phyloP scores from a whole-genome alignment of 2,329 filamentous ascomycete species.

The Gnomoniopsis smithogilvyi region DNA sequence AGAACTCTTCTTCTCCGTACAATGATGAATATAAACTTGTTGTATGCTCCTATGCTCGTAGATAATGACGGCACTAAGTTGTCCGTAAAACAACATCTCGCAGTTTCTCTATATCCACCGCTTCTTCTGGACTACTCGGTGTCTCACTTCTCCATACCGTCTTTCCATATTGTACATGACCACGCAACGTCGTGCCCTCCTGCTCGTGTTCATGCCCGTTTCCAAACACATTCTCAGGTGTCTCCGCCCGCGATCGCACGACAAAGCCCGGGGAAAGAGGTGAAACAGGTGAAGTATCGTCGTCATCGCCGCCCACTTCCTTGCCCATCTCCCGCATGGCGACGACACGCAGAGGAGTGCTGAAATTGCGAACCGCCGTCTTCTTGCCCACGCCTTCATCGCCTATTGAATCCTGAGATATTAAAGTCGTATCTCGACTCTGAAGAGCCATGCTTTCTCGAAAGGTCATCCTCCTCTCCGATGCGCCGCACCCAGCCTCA shows the following conservation, averaged over 20 bases:
- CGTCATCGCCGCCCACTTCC: constrained; percentile 1
- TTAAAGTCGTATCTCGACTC: constrained; percentile 1
- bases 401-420: background rate
- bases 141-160: constrained; percentile 18
- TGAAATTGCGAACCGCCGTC: background rate
- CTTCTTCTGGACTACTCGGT: constrained; percentile 23
- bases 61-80: too few relatives aligned
- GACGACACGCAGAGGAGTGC: constrained; percentile 3
- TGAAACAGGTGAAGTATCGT: constrained; percentile 14
- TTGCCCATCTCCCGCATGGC: constrained; percentile 21
- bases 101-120: constrained; percentile 21
- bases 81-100: background rate
- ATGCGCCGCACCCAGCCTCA: constrained; percentile 24
- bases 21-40: too few relatives aligned
- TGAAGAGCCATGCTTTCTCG: background rate
- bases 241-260: constrained; percentile 21
- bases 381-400: background rate
- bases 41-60: too few relatives aligned
- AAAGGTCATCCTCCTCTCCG: background rate
- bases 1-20: too few relatives aligned
- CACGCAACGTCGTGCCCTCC: constrained; percentile 3
- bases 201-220: constrained; percentile 30
- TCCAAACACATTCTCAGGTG: constrained; percentile 33
- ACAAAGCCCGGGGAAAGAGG: background rate
- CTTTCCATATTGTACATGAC: constrained; percentile 1